Percentiles rank a stretch among this genome's conserved stretches.
These are phyloP conservation scores for Nidula niveotomentosa DNA, from an alignment of 1,284 basidiomycete genomes.

Conservation along the genomic window DNA sequence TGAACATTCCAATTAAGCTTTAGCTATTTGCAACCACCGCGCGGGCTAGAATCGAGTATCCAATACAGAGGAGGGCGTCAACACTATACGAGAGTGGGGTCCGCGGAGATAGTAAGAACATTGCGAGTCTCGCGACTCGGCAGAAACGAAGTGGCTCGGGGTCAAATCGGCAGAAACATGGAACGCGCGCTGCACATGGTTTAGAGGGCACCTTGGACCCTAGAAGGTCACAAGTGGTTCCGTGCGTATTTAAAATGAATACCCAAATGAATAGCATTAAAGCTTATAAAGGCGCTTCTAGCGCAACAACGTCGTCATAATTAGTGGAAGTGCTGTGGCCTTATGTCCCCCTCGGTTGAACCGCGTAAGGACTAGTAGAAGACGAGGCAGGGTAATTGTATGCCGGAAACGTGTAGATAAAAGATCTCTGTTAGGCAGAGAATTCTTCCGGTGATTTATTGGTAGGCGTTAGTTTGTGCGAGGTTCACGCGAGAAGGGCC, in stretches of 20 bases:
- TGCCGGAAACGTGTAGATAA: no score
- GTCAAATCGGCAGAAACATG: neutral
- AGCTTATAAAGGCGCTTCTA: no score
- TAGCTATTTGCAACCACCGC: no score
- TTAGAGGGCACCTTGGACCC: neutral
- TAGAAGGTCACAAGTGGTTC: neutral
- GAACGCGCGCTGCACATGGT: neutral
- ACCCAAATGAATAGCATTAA: no score
- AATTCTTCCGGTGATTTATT: neutral
- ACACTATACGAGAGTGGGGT: neutral
- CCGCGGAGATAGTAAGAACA: neutral
- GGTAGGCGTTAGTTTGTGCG: neutral
- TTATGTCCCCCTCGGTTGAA: neutral
- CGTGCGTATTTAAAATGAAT: neutral
- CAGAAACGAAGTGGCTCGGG: neutral
- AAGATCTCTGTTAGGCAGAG: neutral
- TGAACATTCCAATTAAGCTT: no score
- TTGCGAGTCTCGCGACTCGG: neutral
- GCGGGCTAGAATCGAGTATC: neutral
- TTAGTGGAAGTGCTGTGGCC: neutral
- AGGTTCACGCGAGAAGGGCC: no score
- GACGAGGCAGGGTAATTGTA: neutral
- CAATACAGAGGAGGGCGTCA: neutral
- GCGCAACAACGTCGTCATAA: neutral
- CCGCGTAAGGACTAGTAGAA: neutral